Conservation (phyloP, 2,329 filamentous ascomycete genomes). For the Pseudocercospora pini-densiflorae region DNA sequence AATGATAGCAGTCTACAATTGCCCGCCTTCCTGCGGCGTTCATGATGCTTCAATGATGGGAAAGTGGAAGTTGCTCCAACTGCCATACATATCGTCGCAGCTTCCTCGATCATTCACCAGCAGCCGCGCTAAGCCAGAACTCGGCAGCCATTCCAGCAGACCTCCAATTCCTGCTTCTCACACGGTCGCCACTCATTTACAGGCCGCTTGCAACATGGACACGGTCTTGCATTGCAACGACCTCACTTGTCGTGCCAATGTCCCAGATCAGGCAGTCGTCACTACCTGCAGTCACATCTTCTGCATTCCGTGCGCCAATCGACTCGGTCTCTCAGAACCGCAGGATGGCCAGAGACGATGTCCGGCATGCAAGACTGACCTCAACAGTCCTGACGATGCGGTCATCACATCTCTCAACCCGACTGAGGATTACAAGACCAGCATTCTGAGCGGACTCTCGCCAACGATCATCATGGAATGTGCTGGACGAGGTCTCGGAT, state of each 20-base stretch:
- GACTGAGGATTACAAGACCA: slow-evolving; percentile 88
- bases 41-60: background rate
- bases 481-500: slow-evolving; percentile 75
- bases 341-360: slow-evolving; percentile 63
- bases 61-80: background rate
- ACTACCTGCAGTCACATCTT: slow-evolving; percentile 95
- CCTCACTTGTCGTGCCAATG: slow-evolving; percentile 71
- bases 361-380: slow-evolving; percentile 73
- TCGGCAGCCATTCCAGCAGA: background rate
- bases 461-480: slow-evolving; percentile 87
- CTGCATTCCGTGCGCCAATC: slow-evolving; percentile 74
- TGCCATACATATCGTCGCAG: background rate
- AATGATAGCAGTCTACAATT: background rate
- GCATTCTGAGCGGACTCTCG: slow-evolving; percentile 78
- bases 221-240: slow-evolving; percentile 77
- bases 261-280: slow-evolving; percentile 75
- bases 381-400: slow-evolving; percentile 76
- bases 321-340: slow-evolving; percentile 62
- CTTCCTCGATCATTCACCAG: slow-evolving; percentile 2
- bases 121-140: background rate
- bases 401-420: slow-evolving; percentile 74
- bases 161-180: background rate
- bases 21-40: background rate
- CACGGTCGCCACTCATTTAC: background rate
- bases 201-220: slow-evolving; percentile 77